Base-by-base conservation (phyloP, 1,139 yeast species). In the Debaryomyces singareniensis region DNA sequence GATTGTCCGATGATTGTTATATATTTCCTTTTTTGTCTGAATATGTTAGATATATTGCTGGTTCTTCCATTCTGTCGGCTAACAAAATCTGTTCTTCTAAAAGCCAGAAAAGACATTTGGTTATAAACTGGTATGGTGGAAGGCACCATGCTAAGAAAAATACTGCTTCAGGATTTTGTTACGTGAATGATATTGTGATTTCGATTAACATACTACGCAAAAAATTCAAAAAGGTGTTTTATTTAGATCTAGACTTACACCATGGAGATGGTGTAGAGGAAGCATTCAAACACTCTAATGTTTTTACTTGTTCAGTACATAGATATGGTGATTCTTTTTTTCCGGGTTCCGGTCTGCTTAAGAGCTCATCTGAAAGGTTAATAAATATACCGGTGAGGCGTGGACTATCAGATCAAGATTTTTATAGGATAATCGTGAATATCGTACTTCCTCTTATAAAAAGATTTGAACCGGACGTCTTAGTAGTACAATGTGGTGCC, bases 211-310 rank as follows among this genome's bases (percentile, higher is more conserved):
- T 37, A 2, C 53, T 82, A 7, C 53, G 87, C 18, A 58, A 58
- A 11, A 49, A 52, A 7, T 74, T 58, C 42, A 55, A 61, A n/a
- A 64, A 53, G 22, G 63, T 83, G 1, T 59, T 78, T 42, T 83
- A 82, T 44, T 50, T 83, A 3, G 94, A 83, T 48, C 51, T 82
- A 6, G 94, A 83, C 51, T 49, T 83, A 10, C 93, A 82, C 45
- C 89, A 81, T 49, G 89, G 91, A 0, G 89, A 82, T 48, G 94
- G 87, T 0, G 91, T 82, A 2, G 83, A 79, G 34, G 55, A 61
- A 2, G 86, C 86, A 1, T 82, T 79, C 51, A 59, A 61, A 34
- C 64, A 58, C 38, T 71, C 83, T 1, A 70, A 67, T 27, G 83
- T 83, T 0, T 54, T 69, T 31, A 77, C 84, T 1, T 58, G 80